These are phyloP conservation scores for Elsinoe australis DNA, from an alignment of 2,329 filamentous ascomycete species.

Conservation along the genomic window DNA sequence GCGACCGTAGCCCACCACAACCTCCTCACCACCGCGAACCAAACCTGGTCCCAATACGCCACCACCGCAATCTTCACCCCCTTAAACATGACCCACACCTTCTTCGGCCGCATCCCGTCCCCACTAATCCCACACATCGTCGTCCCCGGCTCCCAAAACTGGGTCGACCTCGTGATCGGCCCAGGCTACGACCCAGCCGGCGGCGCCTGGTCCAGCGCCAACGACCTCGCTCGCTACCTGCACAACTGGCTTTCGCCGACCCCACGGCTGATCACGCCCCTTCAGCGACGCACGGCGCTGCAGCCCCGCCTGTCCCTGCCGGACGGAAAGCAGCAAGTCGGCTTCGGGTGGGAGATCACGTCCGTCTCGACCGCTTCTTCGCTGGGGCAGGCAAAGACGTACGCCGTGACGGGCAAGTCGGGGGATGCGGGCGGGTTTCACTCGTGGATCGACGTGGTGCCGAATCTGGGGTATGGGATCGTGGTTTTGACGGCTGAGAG, in stretches of 20 bases:
- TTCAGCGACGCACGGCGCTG: background rate
- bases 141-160: slow-evolving; percentile 5
- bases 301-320: background rate
- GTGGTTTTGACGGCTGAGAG: background rate
- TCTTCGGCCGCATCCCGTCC: slow-evolving; percentile 9
- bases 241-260: slow-evolving; percentile 1
- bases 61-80: background rate
- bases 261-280: background rate
- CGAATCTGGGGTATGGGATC: background rate
- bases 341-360: slow-evolving; percentile 5
- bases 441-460: slow-evolving; percentile 4
- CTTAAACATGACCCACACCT: background rate
- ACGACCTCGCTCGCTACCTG: slow-evolving; percentile 3
- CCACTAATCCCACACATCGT: background rate
- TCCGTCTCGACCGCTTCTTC: background rate
- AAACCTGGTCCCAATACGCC: background rate
- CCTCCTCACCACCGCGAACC: background rate
- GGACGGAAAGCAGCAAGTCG: slow-evolving; percentile 4
- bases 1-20: slow-evolving; percentile 1
- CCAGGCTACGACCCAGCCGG: slow-evolving; percentile 14
- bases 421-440: slow-evolving; percentile 5
- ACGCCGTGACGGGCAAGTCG: background rate
- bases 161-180: slow-evolving; percentile 6
- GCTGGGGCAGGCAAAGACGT: background rate
- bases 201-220: slow-evolving; percentile 8